phyloP scores from a whole-genome alignment of 2,329 filamentous ascomycete genomes.

The Ophiobolus disseminans region DNA sequence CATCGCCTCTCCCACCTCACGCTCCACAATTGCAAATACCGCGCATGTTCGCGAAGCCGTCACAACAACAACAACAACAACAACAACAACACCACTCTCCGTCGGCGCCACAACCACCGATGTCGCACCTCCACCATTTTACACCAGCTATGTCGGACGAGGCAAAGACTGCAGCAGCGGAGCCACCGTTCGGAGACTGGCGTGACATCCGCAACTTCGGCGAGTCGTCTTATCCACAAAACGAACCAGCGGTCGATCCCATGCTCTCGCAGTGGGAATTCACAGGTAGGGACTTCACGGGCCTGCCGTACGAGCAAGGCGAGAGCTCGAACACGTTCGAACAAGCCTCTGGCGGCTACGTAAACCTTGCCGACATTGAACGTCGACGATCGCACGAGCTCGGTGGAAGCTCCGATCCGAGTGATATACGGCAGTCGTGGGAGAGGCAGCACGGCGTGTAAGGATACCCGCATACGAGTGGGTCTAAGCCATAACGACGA shows the following conservation, averaged over 20 bases:
- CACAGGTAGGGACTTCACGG: background rate
- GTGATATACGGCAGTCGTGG: background rate
- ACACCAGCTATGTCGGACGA: background rate
- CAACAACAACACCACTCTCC: background rate
- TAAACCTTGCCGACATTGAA: background rate
- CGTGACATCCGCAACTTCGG: background rate
- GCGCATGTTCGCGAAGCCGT: constrained; percentile 9
- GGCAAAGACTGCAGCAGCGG: background rate
- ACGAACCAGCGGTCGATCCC: background rate
- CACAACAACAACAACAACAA: constrained; percentile 5
- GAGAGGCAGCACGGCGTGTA: background rate
- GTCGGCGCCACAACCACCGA: constrained; percentile 9
- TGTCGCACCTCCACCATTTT: constrained; percentile 1
- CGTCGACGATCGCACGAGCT: background rate
- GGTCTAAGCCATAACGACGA: no score
- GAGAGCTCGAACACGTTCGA: background rate
- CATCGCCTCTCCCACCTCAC: background rate
- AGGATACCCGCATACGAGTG: background rate
- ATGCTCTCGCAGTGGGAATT: background rate
- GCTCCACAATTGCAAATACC: constrained; percentile 2
- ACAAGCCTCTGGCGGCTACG: background rate
- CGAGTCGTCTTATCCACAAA: background rate
- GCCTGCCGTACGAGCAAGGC: background rate
- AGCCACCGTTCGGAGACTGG: background rate
- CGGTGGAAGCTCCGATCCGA: background rate